phyloP scores from a whole-genome alignment of 2,329 filamentous ascomycete species.

The Teratosphaeria epicoccoides region DNA sequence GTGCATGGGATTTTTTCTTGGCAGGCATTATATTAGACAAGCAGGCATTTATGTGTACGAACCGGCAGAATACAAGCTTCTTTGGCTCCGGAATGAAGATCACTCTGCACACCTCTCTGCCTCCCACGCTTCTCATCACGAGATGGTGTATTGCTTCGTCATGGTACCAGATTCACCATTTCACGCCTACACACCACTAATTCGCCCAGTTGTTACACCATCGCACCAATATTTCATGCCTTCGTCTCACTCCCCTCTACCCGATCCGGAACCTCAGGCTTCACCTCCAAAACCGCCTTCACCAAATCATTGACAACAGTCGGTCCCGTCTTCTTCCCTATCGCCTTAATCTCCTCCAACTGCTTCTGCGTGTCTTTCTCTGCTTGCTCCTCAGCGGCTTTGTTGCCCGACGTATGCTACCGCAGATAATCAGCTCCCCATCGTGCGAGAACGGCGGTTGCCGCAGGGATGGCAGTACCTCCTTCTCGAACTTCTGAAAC shows the following conservation, averaged over 20 bases:
- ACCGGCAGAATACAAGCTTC: no score
- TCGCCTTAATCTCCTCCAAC: constrained; percentile 69
- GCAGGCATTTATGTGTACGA: background rate
- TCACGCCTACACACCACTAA: background rate
- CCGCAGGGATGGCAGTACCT: constrained; percentile 38
- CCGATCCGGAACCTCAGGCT: constrained; percentile 53
- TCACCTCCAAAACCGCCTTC: constrained; percentile 72
- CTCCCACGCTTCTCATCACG: no score
- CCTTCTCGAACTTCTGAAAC: constrained; percentile 86
- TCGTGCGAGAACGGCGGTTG: background rate
- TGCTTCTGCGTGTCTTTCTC: constrained; percentile 70
- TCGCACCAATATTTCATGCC: background rate
- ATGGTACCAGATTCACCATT: background rate
- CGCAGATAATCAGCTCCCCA: background rate
- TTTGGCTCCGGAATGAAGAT: no score
- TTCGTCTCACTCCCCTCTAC: constrained; percentile 11
- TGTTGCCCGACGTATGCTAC: constrained; percentile 87
- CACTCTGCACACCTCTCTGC: no score
- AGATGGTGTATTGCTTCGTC: background rate
- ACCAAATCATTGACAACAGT: constrained; percentile 77
- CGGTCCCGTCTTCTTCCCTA: constrained; percentile 67
- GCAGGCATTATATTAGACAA: background rate
- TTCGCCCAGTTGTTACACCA: background rate
- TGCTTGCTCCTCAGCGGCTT: constrained; percentile 59
- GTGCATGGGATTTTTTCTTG: background rate